These are phyloP conservation scores for Saprolegnia diclina DNA, from an alignment of 352 stramenopile species.

Conservation along the genomic window DNA sequence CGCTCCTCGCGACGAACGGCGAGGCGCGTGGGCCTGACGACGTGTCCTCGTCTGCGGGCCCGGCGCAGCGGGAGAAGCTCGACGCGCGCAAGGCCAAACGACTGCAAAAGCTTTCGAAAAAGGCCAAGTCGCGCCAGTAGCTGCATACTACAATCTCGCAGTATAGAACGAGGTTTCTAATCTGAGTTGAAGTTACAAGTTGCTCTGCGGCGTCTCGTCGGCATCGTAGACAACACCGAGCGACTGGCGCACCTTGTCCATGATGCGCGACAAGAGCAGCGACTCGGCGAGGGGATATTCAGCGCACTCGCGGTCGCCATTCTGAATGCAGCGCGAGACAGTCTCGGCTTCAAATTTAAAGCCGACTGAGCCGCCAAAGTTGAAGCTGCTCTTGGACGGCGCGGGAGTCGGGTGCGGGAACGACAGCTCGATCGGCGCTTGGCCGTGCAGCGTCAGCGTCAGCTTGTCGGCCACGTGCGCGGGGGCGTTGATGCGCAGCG, in stretches of 20 bases:
- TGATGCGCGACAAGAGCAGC: slow-evolving; percentile 52
- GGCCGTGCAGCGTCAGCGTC: slow-evolving; percentile 31
- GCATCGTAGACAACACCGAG: slow-evolving; percentile 54
- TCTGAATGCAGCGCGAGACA: slow-evolving; percentile 53
- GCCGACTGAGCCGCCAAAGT: slow-evolving; percentile 62
- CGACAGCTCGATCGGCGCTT: slow-evolving; percentile 33
- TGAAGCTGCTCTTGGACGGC: slow-evolving; percentile 33
- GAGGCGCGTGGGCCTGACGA: neutral
- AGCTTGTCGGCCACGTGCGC: slow-evolving; percentile 57
- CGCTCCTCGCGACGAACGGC: neutral
- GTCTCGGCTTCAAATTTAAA: slow-evolving; percentile 79
- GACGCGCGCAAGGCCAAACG: neutral
- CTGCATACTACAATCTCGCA: too few relatives aligned
- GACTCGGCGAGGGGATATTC: slow-evolving; percentile 63
- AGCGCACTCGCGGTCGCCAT: slow-evolving; percentile 37
- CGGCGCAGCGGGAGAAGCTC: neutral
- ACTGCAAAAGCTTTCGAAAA: slow-evolving; percentile 6
- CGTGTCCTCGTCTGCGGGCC: neutral
- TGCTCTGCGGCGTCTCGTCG: slow-evolving; percentile 25
- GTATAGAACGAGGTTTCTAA: too few relatives aligned
- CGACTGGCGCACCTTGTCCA: slow-evolving; percentile 63
- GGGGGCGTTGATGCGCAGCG: slow-evolving; percentile 53
- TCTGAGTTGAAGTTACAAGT: neutral
- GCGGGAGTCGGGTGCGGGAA: slow-evolving; percentile 44
- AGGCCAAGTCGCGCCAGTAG: neutral